Evolutionary conservation across 2,329 filamentous ascomycete genomes (phyloP), one percentile per base, ranked within the genome.

Genomic region (Penicillium nordicum): DNA sequence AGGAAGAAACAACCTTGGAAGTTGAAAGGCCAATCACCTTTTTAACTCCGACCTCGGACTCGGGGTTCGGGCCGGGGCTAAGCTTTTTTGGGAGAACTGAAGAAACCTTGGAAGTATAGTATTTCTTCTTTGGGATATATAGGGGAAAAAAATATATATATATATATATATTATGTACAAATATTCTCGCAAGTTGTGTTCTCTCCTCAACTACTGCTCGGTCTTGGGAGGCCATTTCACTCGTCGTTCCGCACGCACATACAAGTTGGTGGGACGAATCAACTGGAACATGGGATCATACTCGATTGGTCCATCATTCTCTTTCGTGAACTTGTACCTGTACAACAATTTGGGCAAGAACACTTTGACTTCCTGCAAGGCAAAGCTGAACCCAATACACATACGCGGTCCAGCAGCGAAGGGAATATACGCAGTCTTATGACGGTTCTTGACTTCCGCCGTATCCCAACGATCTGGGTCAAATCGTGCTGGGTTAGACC

Each of bases 351-450:
- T 82, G 1, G 79, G 74, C 60, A 87, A 48, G 37, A 73, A 68
- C 7, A 84, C 75, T 73, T 86, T 86, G 57, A 85, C 76, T 68
- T 87, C 83, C 57, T 81, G 78, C 7, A 87, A 72, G 0, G 84
- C 84, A 67, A 87, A 85, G 69, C 85, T 87, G 77, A 85, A 86
- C 0, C 84, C 85, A 53, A 87, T 82, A 58, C 85, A 87, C 72
- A 79, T 80, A 1, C 85, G 74, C 0, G 76, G 79, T 0, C 85
- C 85, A 0, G 78, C 72, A 0, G 80, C 84, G 58, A 87, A 88
- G 0, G 85, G 85, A 4, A 82, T 74, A 62, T 86, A 88, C 0
- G 80, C 72, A 1, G 76, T 78, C 30, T 77, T 77, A 38, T 80
- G 81, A 1, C 78, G 67, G 59, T 76, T 78, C 73, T 82, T 83